Evolutionary conservation across 2,329 filamentous ascomycete species (phyloP).

Genomic region (Balansia obtecta): DNA sequence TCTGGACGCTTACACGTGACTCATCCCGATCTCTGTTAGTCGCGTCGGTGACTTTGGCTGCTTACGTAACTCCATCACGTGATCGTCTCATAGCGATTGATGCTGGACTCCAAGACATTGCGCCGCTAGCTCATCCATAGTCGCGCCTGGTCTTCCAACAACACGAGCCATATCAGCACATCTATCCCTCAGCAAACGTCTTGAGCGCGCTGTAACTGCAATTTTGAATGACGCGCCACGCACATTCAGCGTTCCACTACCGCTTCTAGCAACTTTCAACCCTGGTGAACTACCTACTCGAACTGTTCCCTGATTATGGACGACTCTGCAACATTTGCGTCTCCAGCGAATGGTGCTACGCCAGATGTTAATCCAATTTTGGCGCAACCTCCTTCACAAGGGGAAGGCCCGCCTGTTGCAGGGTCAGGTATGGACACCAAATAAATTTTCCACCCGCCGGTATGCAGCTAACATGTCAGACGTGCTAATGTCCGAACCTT

Average conservation of each 20-base stretch:
- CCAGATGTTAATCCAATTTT: constrained; percentile 44
- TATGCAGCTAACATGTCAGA: constrained; percentile 29
- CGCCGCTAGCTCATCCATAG: neutral
- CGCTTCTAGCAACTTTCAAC: neutral
- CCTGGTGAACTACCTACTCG: neutral
- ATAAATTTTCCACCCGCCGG: neutral
- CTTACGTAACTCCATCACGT: constrained; percentile 5
- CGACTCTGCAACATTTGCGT: constrained; percentile 44
- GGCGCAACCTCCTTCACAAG: constrained; percentile 40
- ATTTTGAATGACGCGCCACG: constrained; percentile 7
- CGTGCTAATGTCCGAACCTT: constrained; percentile 48
- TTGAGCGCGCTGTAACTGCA: neutral
- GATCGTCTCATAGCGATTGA: neutral
- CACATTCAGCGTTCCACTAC: constrained; percentile 3
- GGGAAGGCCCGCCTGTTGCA: constrained; percentile 27
- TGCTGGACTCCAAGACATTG: neutral
- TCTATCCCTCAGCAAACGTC: neutral
- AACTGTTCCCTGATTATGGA: constrained; percentile 34
- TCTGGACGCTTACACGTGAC: neutral
- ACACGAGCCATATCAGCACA: neutral
- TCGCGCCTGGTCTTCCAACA: constrained; percentile 26
- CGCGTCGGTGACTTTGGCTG: no score
- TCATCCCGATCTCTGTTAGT: neutral
- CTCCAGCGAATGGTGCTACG: constrained; percentile 42
- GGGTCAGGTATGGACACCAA: constrained; percentile 30